Base-by-base conservation (phyloP, 2,329 filamentous ascomycete genomes). In the Hymenoscyphus salicellus region DNA sequence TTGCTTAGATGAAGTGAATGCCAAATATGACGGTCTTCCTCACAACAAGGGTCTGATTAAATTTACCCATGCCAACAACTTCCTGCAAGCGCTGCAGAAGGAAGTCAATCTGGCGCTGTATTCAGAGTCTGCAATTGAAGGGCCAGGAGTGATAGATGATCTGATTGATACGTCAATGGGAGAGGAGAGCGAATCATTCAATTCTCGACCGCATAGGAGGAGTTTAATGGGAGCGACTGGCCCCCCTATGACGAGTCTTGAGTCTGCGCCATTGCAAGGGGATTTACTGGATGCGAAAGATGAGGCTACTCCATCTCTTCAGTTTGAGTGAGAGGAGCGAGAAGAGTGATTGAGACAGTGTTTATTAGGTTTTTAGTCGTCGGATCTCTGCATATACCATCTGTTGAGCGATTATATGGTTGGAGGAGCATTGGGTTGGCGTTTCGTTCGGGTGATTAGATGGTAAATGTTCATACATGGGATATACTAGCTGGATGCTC, bases 1-100 rank as follows among this genome's bases (percentile, higher is more conserved):
- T 64, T 92, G 91, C 68, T 83, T 98, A 1, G 87, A 90, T 58
- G 86, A 90, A 69, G 91, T 91, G 2, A 78, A 80, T 32, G 79
- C 76, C 58, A 83, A 82, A 71, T 89, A 88, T 72, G 78, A 79
- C 6, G 77, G 79, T 14, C 75, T 86, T 23, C 78, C 80, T 1
- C 76, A 80, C 58, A 80, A 81, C 60, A 78, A 83, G 16, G 85
- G 83, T 30, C 81, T 87, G 56, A 76, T 79, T 62, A 78, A 79
- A 33, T 88, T 87, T 65, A 73, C 69, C 0, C 72, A 74, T 10
- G 86, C 86, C 0, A 82, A 79, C 63, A 79, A 80, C 2, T 85
- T 85, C 65, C 78, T 88, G 71, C 76, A 80, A 11, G 78, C 78
- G 1, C 77, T 89, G 58, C 80, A 86, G 61, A 78, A 69, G 59